phyloP scores from a whole-genome alignment of 371 early-diverging fungal species.

The Syncephalastrum sp. region DNA sequence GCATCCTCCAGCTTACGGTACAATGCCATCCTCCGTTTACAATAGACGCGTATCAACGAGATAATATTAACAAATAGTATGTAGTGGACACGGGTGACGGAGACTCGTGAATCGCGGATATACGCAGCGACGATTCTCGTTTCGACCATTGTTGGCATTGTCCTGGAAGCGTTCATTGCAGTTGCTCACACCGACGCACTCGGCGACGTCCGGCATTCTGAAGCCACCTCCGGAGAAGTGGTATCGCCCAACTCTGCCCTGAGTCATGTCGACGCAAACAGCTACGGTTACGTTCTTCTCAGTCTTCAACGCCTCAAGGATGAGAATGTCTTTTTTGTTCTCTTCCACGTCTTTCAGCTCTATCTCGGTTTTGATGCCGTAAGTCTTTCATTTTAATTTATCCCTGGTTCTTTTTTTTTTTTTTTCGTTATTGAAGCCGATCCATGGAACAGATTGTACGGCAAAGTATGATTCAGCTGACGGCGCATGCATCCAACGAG shows the following conservation, averaged over 20 bases:
- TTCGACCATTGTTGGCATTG: constrained; percentile 36
- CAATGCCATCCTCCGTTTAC: neutral
- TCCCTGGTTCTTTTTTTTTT: neutral
- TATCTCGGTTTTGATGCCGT: constrained; percentile 50
- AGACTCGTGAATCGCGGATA: constrained; percentile 30
- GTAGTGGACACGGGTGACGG: constrained; percentile 24
- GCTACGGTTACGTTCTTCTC: constrained; percentile 15
- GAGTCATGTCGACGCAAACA: constrained; percentile 9
- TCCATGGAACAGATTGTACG: constrained; percentile 33
- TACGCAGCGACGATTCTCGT: constrained; percentile 25
- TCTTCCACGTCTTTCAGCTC: constrained; percentile 45
- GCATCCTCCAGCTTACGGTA: constrained; percentile 16
- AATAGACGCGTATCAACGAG: neutral
- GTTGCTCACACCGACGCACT: constrained; percentile 27
- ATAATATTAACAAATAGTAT: neutral
- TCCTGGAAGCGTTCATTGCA: constrained; percentile 39
- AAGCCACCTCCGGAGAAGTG: constrained; percentile 8
- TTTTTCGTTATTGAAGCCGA: too few species aligned
- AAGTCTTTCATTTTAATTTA: constrained; percentile 14
- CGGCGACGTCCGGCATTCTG: constrained; percentile 15
- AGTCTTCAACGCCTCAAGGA: constrained; percentile 37
- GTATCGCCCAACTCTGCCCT: constrained; percentile 12
- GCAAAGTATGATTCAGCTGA: constrained; percentile 48
- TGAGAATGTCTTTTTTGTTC: constrained; percentile 48
- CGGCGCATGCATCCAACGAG: constrained; percentile 37